Conservation (phyloP, 1,284 basidiomycete genomes). For the Meripilus lineatus region DNA sequence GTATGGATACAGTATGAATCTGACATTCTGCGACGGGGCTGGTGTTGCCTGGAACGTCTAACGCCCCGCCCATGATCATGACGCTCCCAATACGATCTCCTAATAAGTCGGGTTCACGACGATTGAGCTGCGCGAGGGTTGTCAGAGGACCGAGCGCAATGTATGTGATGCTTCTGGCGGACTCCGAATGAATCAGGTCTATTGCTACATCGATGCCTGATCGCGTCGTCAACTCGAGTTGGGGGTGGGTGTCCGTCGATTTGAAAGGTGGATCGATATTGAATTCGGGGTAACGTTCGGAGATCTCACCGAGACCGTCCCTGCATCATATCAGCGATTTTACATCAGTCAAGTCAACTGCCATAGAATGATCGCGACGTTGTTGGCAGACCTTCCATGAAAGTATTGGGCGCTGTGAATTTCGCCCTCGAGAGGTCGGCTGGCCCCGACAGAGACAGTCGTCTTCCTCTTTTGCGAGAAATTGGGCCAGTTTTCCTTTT, state of each 20-base stretch:
- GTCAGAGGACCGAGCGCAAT: slow-evolving; percentile 88
- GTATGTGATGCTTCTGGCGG: slow-evolving; percentile 71
- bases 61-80: slow-evolving; percentile 93
- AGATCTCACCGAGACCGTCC: slow-evolving; percentile 79
- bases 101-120: slow-evolving; percentile 49
- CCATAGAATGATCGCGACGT: background rate
- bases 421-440: slow-evolving; percentile 74
- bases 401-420: slow-evolving; percentile 86
- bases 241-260: slow-evolving; percentile 32
- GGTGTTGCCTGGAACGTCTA: slow-evolving; percentile 92
- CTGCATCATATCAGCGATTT: slow-evolving; percentile 30
- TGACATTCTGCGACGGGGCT: slow-evolving; percentile 77
- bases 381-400: slow-evolving; percentile 54
- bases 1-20: slow-evolving; percentile 1
- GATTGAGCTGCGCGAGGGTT: slow-evolving; percentile 72
- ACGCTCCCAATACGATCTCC: slow-evolving; percentile 66
- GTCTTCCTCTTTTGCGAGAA: slow-evolving; percentile 46
- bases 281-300: slow-evolving; percentile 72
- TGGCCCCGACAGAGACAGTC: slow-evolving; percentile 62
- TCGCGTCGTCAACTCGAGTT: slow-evolving; percentile 45
- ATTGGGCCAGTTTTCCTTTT: slow-evolving; percentile 57
- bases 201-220: slow-evolving; percentile 64
- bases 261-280: slow-evolving; percentile 34
- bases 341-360: background rate
- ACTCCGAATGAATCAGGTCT: slow-evolving; percentile 56